Conservation (phyloP, 2,329 filamentous ascomycete genomes). For the Aspergillus amoenus region DNA sequence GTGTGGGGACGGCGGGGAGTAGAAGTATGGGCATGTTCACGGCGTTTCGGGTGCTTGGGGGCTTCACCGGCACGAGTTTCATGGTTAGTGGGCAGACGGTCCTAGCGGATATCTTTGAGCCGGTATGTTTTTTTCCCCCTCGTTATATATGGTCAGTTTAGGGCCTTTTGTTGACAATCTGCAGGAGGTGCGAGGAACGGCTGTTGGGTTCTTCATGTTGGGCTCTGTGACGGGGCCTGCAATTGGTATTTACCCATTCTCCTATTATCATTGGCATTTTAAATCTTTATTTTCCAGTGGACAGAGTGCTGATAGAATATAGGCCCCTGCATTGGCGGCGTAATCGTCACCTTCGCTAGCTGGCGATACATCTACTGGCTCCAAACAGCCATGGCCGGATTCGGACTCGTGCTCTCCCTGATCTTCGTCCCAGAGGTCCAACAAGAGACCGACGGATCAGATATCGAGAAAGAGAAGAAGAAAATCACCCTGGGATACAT, state of each 20-base stretch:
- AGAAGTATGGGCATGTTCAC: slow-evolving; percentile 36
- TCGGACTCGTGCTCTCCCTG: slow-evolving; percentile 59
- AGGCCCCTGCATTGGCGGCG: slow-evolving; percentile 65
- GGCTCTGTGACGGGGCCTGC: slow-evolving; percentile 46
- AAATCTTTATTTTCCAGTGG: neutral
- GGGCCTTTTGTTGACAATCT: neutral
- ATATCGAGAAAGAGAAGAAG: neutral
- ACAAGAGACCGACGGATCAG: slow-evolving; percentile 51
- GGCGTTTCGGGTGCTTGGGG: slow-evolving; percentile 35
- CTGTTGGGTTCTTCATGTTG: slow-evolving; percentile 45
- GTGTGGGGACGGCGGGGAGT: slow-evolving; percentile 32
- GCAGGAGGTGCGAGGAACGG: slow-evolving; percentile 43
- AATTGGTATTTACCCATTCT: slow-evolving; percentile 30
- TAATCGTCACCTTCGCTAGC: slow-evolving; percentile 71
- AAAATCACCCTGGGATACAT: slow-evolving; percentile 41
- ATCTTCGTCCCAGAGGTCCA: slow-evolving; percentile 69
- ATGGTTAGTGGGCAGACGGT: slow-evolving; percentile 43
- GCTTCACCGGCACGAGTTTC: slow-evolving; percentile 39
- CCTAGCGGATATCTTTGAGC: slow-evolving; percentile 40
- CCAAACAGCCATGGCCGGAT: slow-evolving; percentile 66
- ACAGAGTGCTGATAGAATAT: neutral
- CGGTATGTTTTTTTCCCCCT: slow-evolving; percentile 23
- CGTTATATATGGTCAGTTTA: too few species aligned
- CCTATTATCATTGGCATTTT: neutral
- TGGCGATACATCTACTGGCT: slow-evolving; percentile 81